Base-by-base conservation (phyloP, 2,329 filamentous ascomycete species). In the Cercospora berteroae region DNA sequence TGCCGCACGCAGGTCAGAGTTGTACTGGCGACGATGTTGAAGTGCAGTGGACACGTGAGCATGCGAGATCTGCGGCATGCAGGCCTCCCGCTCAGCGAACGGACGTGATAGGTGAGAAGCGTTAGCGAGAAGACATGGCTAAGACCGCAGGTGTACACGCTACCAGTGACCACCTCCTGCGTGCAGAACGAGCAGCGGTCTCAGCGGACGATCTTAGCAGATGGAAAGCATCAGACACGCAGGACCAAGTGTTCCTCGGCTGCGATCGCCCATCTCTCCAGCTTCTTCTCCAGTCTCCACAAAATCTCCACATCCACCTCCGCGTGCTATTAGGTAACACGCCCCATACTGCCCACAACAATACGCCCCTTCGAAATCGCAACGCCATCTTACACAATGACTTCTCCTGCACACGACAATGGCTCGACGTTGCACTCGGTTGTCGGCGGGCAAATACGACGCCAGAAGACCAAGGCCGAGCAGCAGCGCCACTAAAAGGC, bases 211-310 rank as follows among this genome's bases (percentile, higher is more conserved):
- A 57, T 57, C 52, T 57, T 27, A 56, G 60, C 27, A 18, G 48
- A 48, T 18, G 29, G 18, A 50, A 44, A 63, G 48, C 27, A 31
- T 31, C 44, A 50, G 20, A 50, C 44, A 50, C 44, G 31, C 44
- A 56, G 36, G 18, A 63, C 23, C 44, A 56, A 31, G 25, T 52
- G 27, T 20, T 31, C 39, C 27, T 56, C 61, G 48, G 31, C 39
- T 67, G 29, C 25, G 56, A 67, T 52, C 42, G 63, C 56, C 60
- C 56, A 57, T 57, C 25, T 60, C 29, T 52, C 66, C 39, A 56
- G 52, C 86, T 75, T 81, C 86, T 1, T 94, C 93, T 79, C 61
- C 39, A 64, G 18, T 33, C 55, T 60, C 16, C 52, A 12, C 58
- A 62, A 56, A 48, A 60, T 60, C 60, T 63, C 42, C 42, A 25